These are phyloP conservation scores for Ascoidea rubescens DNA, from an alignment of 805 yeast genomes.

Conservation along the genomic window DNA sequence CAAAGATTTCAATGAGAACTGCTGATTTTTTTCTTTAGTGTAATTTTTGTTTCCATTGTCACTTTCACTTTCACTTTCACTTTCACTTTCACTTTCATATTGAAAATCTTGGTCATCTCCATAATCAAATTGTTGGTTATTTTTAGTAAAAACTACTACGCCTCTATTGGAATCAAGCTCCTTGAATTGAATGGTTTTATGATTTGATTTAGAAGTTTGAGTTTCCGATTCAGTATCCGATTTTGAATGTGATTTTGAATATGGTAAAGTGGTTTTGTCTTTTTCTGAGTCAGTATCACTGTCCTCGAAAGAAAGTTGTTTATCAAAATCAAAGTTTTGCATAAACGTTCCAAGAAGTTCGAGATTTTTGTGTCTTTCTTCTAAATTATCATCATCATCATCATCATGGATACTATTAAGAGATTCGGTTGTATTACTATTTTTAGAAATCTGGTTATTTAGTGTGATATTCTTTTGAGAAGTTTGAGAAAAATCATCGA, in stretches of 20 bases:
- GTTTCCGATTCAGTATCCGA: neutral
- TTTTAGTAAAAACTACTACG: too few species aligned
- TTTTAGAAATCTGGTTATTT: too few species aligned
- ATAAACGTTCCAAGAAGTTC: constrained; percentile 35
- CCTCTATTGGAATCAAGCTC: neutral
- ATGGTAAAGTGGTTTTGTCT: constrained; percentile 9
- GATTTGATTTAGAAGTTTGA: too few species aligned
- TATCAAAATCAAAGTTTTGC: constrained; percentile 35
- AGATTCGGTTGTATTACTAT: too few species aligned
- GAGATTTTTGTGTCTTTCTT: constrained; percentile 30
- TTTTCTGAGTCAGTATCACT: constrained; percentile 8
- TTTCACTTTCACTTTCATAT: neutral
- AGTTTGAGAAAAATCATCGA: constrained; percentile 20
- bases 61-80: neutral
- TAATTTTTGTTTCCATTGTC: too few species aligned
- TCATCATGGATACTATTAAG: constrained; percentile 14
- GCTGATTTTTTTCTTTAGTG: neutral
- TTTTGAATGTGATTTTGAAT: neutral
- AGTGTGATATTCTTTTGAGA: too few species aligned
- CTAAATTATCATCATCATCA: constrained; percentile 19
- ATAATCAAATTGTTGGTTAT: neutral
- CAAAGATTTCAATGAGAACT: too few species aligned
- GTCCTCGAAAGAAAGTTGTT: constrained; percentile 23
- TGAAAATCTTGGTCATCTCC: neutral
- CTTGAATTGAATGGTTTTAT: neutral